A percentile compares a stretch with the other conserved stretches of the same genome.
These are phyloP conservation scores for Delphinella strobiligena DNA, from an alignment of 2,329 filamentous ascomycete species.

Conservation along the genomic window DNA sequence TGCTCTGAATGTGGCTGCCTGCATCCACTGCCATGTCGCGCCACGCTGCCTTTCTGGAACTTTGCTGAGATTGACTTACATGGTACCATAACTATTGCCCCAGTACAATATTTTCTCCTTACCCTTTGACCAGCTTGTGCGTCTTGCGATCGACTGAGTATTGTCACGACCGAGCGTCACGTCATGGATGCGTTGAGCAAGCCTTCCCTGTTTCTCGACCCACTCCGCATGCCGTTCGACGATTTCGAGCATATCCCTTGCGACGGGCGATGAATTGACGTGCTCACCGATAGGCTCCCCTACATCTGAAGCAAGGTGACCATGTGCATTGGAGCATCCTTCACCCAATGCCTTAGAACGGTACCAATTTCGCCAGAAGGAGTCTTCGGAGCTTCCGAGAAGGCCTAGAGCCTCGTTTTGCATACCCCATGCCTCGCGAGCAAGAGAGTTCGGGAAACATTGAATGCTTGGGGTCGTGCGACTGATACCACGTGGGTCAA, in stretches of 20 bases:
- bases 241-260: slow-evolving; percentile 36
- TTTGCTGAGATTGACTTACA: slow-evolving; percentile 13
- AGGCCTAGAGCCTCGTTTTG: slow-evolving; percentile 23
- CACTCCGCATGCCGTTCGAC: slow-evolving; percentile 29
- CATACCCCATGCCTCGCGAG: slow-evolving; percentile 19
- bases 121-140: neutral
- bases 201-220: slow-evolving; percentile 6
- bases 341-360: slow-evolving; percentile 24
- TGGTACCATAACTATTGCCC: slow-evolving; percentile 35
- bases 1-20: too few species aligned
- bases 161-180: neutral
- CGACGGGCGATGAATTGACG: slow-evolving; percentile 33
- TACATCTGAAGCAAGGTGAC: too few species aligned
- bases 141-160: neutral
- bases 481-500: slow-evolving; percentile 30
- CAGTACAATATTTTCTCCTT: slow-evolving; percentile 21
- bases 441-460: slow-evolving; percentile 22
- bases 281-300: slow-evolving; percentile 23
- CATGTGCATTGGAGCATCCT: slow-evolving; percentile 12
- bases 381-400: slow-evolving; percentile 27
- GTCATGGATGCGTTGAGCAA: neutral
- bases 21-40: too few species aligned
- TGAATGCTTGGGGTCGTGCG: slow-evolving; percentile 20
- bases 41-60: too few species aligned
- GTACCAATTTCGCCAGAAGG: slow-evolving; percentile 26